Base-by-base conservation (phyloP, 2,329 filamentous ascomycete genomes). In the Rhynchosporium secalis region DNA sequence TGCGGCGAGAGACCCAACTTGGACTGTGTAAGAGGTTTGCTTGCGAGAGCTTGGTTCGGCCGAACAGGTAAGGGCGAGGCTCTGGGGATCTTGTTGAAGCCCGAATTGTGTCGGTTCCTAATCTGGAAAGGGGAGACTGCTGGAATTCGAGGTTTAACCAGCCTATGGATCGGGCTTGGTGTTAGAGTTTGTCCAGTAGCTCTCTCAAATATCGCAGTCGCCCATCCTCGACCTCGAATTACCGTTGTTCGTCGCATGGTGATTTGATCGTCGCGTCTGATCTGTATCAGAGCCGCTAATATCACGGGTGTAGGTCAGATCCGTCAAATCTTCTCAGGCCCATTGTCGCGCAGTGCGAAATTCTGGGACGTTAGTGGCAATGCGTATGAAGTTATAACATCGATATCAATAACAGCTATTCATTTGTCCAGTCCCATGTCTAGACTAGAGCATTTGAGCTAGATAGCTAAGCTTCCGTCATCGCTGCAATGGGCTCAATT, bases 161-260 rank as follows among this genome's bases (percentile, higher is more conserved):
- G 26, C n/a, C 7, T 58, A 4, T 58, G 41, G 36, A 60, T 56
- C 33, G 66, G 46, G 58, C 29, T 62, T 13, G 63, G 56, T 36
- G 60, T 67, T 38, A 64, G 63, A 15, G 70, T 48, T 46, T 69
- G 62, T 63, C 60, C 66, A 2, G 66, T 68, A 66, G 69, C 68
- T 71, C 68, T 60, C 38, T 68, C 66, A 31, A 38, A 64, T 12
- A 69, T 58, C 43, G 69, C 69, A 45, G 60, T 56, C 20, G 65
- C 65, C 65, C 64, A 71, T 51, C 64, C 69, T 63, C 64, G 65
- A 46, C 65, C 65, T 62, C 65, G 61, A 38, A 66, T 48, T 31
- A 66, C 45, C 40, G 65, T 61, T n/a, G 66, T 62, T 62, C 65
- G 67, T 64, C 68, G 71, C 72, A 74, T 74, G 61, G 66, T 63